phyloP scores from a whole-genome alignment of 306 rosid species.

The Dalbergia cultrata region DNA sequence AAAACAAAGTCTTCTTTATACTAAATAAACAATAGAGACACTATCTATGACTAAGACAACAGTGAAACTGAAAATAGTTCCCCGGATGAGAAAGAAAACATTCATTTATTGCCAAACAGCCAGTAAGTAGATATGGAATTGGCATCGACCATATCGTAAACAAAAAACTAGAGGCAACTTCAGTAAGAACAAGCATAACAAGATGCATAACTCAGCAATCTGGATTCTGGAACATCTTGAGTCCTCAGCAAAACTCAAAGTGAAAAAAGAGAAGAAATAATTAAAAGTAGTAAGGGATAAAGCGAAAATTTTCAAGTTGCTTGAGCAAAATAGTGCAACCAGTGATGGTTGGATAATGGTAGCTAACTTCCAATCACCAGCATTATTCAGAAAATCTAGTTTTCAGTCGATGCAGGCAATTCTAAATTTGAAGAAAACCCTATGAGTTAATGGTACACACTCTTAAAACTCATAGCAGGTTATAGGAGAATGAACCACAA shows the following conservation, averaged over 20 bases:
- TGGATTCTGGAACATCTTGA: neutral
- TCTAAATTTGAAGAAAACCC: constrained; percentile 12
- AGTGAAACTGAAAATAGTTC: constrained; percentile 13
- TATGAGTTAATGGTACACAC: constrained; percentile 2
- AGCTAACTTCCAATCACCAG: constrained; percentile 46
- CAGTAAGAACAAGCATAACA: constrained; percentile 18
- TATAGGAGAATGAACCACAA: constrained; percentile 43
- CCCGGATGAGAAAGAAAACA: constrained; percentile 1
- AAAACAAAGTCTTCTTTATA: too few relatives aligned
- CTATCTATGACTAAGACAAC: neutral
- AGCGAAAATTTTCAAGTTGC: neutral
- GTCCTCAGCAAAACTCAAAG: constrained; percentile 7
- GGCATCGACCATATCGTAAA: neutral
- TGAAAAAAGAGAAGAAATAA: neutral
- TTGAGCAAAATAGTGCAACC: constrained; percentile 69
- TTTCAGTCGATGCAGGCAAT: too few relatives aligned
- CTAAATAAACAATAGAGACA: neutral
- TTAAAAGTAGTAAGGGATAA: neutral
- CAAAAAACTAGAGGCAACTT: constrained; percentile 19
- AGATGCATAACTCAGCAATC: neutral
- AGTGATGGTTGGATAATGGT: constrained; percentile 43
- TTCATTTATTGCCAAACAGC: constrained; percentile 36
- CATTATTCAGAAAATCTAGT: too few relatives aligned
- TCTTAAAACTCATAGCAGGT: constrained; percentile 4
- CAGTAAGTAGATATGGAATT: constrained; percentile 38